Evolutionary conservation across 345 rosid genomes (phyloP).

Genomic region (Geranium brycei): DNA sequence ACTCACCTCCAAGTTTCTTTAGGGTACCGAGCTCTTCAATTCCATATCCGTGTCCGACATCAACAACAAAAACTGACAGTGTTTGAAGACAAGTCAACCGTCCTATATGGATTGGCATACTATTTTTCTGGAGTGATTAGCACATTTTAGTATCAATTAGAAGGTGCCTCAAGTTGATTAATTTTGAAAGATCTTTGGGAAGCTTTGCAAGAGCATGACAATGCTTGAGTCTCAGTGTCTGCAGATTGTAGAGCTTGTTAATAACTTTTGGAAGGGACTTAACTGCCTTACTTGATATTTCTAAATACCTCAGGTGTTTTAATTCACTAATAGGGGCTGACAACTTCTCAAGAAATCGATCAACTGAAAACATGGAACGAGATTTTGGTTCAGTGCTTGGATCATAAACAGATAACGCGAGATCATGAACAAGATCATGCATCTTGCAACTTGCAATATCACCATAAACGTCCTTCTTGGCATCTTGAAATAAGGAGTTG

Average conservation of each 20-base stretch:
- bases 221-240: background rate
- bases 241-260: background rate
- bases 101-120: background rate
- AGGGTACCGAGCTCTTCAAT: background rate
- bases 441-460: conserved; percentile 5
- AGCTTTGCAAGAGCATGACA: background rate
- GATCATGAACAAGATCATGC: conserved; percentile 18
- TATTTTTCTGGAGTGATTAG: background rate
- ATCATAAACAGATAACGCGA: background rate
- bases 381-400: background rate
- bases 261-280: background rate
- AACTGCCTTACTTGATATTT: background rate
- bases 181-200: background rate
- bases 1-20: background rate
- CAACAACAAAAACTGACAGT: background rate
- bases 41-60: background rate
- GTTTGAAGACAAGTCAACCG: background rate
- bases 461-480: background rate
- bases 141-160: background rate
- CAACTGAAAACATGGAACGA: background rate
- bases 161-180: conserved; percentile 1
- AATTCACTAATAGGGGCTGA: conserved; percentile 1
- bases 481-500: conserved; percentile 15
- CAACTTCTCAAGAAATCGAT: background rate
- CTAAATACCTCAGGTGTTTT: conserved; percentile 5